Conservation (phyloP, 345 rosid species). For the Brassica juncea region DNA sequence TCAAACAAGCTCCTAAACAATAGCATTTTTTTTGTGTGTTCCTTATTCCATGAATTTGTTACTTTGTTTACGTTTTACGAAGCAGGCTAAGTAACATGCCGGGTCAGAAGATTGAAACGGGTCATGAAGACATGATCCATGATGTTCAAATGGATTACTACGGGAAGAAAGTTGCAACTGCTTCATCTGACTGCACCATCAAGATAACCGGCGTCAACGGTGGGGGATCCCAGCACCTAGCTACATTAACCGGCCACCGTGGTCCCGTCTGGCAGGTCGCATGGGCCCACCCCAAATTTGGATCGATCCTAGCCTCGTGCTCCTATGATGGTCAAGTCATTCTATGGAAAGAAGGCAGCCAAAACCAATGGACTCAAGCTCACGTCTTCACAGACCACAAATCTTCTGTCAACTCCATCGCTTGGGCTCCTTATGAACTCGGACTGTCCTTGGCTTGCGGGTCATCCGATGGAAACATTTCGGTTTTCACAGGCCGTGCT, state of each 20-base stretch:
- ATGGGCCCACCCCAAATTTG: conserved; percentile 76
- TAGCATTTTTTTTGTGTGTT: no score
- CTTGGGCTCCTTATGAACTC: conserved; percentile 69
- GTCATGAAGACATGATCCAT: conserved; percentile 61
- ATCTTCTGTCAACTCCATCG: conserved; percentile 68
- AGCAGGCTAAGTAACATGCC: conserved; percentile 49
- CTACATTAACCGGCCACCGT: conserved; percentile 59
- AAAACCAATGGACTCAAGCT: conserved; percentile 63
- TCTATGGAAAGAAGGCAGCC: conserved; percentile 70
- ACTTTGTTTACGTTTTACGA: no score
- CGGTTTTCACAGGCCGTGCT: conserved; percentile 56
- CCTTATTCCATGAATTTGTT: no score
- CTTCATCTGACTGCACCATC: conserved; percentile 63
- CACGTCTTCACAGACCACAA: conserved; percentile 63
- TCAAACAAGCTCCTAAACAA: neutral
- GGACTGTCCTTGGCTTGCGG: conserved; percentile 71
- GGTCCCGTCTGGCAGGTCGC: conserved; percentile 72
- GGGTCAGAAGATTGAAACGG: conserved; percentile 60
- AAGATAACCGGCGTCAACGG: conserved; percentile 57
- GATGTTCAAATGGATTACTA: conserved; percentile 74
- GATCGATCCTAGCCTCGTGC: conserved; percentile 67
- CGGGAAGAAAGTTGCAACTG: conserved; percentile 67
- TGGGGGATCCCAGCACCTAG: conserved; percentile 55
- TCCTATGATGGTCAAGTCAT: conserved; percentile 73
- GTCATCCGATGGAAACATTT: conserved; percentile 68